These are phyloP conservation scores for Achaetomiella virescens DNA, from an alignment of 495 filamentous ascomycete species.

Conservation along the genomic window DNA sequence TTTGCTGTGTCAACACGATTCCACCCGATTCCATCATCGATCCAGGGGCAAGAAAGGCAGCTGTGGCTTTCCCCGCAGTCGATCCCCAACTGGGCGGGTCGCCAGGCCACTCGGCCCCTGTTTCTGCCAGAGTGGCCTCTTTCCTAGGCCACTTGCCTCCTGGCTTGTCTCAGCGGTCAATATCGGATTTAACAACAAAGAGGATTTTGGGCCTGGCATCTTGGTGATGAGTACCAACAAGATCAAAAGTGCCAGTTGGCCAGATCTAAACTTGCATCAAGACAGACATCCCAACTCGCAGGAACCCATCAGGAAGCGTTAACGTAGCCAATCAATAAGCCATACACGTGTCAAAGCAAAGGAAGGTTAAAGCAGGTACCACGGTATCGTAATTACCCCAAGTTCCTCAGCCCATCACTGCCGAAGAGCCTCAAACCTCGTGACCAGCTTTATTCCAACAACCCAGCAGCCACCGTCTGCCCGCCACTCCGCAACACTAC, in stretches of 20 bases:
- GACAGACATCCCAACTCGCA: no score
- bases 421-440: constrained; percentile 16
- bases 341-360: no score
- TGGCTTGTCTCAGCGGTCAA: background rate
- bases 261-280: no score
- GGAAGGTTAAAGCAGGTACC: background rate
- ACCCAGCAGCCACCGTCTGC: constrained; percentile 77
- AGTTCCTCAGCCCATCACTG: background rate
- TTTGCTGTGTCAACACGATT: background rate
- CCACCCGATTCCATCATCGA: background rate
- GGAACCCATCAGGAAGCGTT: no score
- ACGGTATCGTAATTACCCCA: background rate
- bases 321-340: no score
- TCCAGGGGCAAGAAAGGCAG: background rate
- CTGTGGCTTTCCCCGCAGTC: background rate
- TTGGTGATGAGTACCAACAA: no score
- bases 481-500: constrained; percentile 78
- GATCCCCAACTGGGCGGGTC: background rate
- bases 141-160: constrained; percentile 11
- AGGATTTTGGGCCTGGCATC: background rate
- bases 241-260: no score
- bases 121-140: constrained; percentile 35
- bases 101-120: constrained; percentile 7
- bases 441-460: constrained; percentile 55
- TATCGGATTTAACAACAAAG: background rate